Conservation (phyloP, 176 grass and related monocot species). For the Panicum miliaceum region DNA sequence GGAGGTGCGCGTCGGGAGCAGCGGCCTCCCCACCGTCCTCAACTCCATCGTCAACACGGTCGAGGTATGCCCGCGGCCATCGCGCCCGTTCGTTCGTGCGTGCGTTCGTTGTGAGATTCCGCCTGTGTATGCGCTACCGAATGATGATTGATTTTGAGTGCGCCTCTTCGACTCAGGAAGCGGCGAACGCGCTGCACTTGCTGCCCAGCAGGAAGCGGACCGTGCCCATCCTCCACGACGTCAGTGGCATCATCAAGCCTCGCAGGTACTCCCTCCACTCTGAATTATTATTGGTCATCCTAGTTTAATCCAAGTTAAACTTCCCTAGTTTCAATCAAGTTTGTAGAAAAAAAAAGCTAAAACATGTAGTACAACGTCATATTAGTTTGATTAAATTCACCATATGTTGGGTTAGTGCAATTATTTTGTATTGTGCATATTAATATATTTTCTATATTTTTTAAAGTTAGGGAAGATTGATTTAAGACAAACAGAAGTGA, state of each 20-base stretch:
- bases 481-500: no score
- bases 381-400: no score
- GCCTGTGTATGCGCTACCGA: neutral
- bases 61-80: conserved; percentile 49
- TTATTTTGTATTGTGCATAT: no score
- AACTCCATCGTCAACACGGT: conserved; percentile 76
- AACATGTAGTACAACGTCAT: no score
- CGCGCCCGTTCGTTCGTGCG: neutral
- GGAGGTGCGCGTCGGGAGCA: conserved; percentile 72
- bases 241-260: conserved; percentile 90
- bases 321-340: no score
- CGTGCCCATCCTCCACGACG: conserved; percentile 81
- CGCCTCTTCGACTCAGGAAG: conserved; percentile 42
- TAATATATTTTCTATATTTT: no score
- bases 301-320: no score
- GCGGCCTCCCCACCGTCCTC: conserved; percentile 85
- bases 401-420: no score
- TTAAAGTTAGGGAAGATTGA: no score
- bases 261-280: conserved; percentile 53
- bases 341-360: no score
- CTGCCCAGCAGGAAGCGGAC: conserved; percentile 71
- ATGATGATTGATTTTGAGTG: neutral
- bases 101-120: neutral
- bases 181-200: conserved; percentile 69
- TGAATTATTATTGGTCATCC: no score